Evolutionary conservation across 306 rosid species (phyloP), one percentile per base, ranked within the genome.

Genomic region (Leucaena leucocephala): DNA sequence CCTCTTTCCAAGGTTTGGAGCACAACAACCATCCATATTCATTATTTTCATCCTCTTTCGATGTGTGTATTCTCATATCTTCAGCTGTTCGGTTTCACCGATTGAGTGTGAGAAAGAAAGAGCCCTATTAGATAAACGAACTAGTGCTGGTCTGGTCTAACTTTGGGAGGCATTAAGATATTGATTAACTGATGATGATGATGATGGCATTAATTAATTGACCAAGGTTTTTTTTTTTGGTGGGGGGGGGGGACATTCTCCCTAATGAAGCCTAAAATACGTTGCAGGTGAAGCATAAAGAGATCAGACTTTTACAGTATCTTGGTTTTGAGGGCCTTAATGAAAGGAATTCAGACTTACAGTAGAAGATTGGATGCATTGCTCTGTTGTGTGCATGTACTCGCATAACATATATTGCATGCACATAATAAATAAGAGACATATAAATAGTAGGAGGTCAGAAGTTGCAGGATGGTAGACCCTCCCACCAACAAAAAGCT

Each of bases 381-480:
- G 70, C 59, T 58, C 27, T 81, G 78, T 77, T 6, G 85, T 81
- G 74, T 84, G 87, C 88, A 85, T 78, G 85, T 80, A 80, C 84
- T 63, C 72, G 33, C 61, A 45, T 75, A 38, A 78, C 78, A 75
- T 36, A 61, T 79, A 61, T 85, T 85, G 83, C 88, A 85, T 82
- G 85, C 88, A 85, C 74, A 81, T 76, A 74, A 82, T 85, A 71
- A 85, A 82, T 82, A 68, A 72, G 19, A 79, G 84, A 85, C 84
- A 85, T 79, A 73, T 74, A 85, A 85, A 82, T 85, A 85, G 82
- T 75, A 79, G 89, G 77, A 40, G 58, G 81, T 82, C 89, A 85
- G 88, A 79, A 79, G 44, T 46, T 76, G 86, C 86, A 79, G 89
- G 11, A 0, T 84, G 27, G 89, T 79, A 85, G 88, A 82, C 77